Evolutionary conservation across 192 early-diverging fungal species (phyloP).

Genomic region (Obelidium mucronatum): DNA sequence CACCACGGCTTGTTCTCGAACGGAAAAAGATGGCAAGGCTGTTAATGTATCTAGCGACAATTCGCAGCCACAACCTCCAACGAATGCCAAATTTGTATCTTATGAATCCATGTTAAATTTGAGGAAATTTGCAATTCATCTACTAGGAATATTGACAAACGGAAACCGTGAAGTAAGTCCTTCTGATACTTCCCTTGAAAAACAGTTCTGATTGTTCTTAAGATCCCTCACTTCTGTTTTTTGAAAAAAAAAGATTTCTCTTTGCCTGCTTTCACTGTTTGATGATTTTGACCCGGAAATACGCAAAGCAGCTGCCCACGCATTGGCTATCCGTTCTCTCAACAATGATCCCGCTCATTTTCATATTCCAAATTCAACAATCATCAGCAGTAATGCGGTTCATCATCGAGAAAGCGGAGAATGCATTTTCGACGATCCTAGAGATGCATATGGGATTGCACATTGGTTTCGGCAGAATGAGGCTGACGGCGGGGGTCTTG

Average conservation of each 20-base stretch:
- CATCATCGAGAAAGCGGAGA: conserved; percentile 20
- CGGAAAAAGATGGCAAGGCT: not conserved
- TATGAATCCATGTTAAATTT: not conserved
- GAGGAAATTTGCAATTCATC: not conserved
- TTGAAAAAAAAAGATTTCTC: conserved; percentile 12
- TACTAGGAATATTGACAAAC: conserved; percentile 29
- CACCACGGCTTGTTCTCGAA: not conserved
- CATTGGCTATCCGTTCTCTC: conserved; percentile 19
- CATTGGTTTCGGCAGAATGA: conserved; percentile 25
- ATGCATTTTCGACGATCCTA: conserved; percentile 9
- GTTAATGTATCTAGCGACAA: no score
- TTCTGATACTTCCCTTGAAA: not conserved
- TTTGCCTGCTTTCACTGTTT: conserved; percentile 23
- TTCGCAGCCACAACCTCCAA: not conserved
- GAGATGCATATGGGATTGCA: conserved; percentile 11
- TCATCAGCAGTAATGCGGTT: not conserved
- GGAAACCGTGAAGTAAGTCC: conserved; percentile 18
- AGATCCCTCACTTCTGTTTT: not conserved
- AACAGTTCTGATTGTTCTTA: not conserved
- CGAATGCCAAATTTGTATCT: not conserved
- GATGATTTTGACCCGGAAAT: not conserved
- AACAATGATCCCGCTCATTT: conserved; percentile 25
- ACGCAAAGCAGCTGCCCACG: not conserved
- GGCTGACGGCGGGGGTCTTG: not conserved
- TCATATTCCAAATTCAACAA: not conserved